Percentiles rank a stretch among this genome's conserved stretches.
phyloP scores from a whole-genome alignment of 108 stramenopile species.

The Pelagomonas calceolata region DNA sequence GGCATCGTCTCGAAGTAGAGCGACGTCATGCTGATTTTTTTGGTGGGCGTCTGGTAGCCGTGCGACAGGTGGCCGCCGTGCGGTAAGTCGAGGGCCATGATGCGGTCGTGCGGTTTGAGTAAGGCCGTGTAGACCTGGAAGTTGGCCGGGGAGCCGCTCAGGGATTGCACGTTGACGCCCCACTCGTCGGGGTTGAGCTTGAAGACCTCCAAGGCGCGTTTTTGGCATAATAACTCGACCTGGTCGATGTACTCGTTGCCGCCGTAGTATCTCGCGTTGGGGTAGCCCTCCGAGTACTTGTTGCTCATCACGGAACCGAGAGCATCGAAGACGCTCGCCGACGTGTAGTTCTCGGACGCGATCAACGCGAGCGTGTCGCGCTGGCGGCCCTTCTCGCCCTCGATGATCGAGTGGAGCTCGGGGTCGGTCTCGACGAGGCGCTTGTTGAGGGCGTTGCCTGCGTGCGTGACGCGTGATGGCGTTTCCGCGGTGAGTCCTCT shows the following conservation, averaged over 20 bases:
- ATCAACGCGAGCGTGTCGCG: slow-evolving; percentile 79
- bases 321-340: slow-evolving; percentile 84
- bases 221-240: slow-evolving; percentile 91
- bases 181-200: slow-evolving; percentile 75
- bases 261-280: slow-evolving; percentile 93
- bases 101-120: slow-evolving; percentile 94
- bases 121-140: slow-evolving; percentile 99
- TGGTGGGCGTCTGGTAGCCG: slow-evolving; percentile 89
- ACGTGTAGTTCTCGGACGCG: slow-evolving; percentile 90
- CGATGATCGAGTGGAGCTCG: slow-evolving; percentile 75
- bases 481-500: too few species aligned
- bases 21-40: slow-evolving; percentile 86
- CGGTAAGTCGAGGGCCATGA: slow-evolving; percentile 94
- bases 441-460: slow-evolving; percentile 52
- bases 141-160: slow-evolving; percentile 96
- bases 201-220: slow-evolving; percentile 88
- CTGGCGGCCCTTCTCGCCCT: slow-evolving; percentile 84
- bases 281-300: slow-evolving; percentile 92
- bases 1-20: slow-evolving; percentile 97
- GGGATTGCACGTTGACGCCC: slow-evolving; percentile 70
- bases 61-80: slow-evolving; percentile 96
- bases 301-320: slow-evolving; percentile 94
- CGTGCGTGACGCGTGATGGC: too few species aligned
- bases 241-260: slow-evolving; percentile 90
- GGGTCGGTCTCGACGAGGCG: slow-evolving; percentile 77